A percentile compares a stretch with the other conserved stretches of the same genome.
These are phyloP conservation scores for Pleurostoma richardsiae DNA, from an alignment of 2,329 filamentous ascomycete species.

Conservation along the genomic window DNA sequence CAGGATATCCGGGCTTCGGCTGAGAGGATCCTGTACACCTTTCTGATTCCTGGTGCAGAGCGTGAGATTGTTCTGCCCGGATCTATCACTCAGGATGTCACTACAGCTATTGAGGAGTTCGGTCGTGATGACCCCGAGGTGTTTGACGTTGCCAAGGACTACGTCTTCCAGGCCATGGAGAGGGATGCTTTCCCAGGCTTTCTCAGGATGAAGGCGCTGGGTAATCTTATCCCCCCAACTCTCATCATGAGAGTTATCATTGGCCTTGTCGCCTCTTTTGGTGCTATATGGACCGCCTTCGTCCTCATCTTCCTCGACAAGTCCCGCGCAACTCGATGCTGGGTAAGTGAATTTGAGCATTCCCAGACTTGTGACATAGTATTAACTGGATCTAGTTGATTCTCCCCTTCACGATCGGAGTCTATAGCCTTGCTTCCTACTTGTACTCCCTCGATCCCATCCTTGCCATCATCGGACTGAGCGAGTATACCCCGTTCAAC, in stretches of 20 bases:
- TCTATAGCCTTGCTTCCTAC: conserved; percentile 85
- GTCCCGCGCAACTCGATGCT: conserved; percentile 68
- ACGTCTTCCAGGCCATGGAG: conserved; percentile 99
- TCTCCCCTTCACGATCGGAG: conserved; percentile 83
- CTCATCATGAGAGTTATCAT: conserved; percentile 81
- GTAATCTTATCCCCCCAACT: conserved; percentile 89
- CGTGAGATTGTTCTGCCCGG: conserved; percentile 92
- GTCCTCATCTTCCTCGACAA: conserved; percentile 87
- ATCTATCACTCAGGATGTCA: conserved; percentile 80
- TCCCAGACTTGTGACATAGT: conserved; percentile 10
- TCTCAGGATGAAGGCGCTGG: conserved; percentile 87
- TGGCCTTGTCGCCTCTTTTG: conserved; percentile 82
- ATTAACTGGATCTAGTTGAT: conserved; percentile 45
- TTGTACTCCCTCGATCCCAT: conserved; percentile 94
- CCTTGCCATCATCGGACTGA: conserved; percentile 81
- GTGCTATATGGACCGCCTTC: conserved; percentile 90
- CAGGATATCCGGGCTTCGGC: conserved; percentile 89
- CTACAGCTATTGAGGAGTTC: conserved; percentile 81
- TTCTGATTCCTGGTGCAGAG: conserved; percentile 89
- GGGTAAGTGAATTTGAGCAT: conserved; percentile 54
- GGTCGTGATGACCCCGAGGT: conserved; percentile 94
- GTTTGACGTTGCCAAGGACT: conserved; percentile 96
- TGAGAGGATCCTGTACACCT: conserved; percentile 98
- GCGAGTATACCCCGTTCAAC: conserved; percentile 94
- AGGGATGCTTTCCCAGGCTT: conserved; percentile 98